These are phyloP conservation scores for Camellia granthamiana DNA, from an alignment of 148 eudicot genomes.

Conservation along the genomic window DNA sequence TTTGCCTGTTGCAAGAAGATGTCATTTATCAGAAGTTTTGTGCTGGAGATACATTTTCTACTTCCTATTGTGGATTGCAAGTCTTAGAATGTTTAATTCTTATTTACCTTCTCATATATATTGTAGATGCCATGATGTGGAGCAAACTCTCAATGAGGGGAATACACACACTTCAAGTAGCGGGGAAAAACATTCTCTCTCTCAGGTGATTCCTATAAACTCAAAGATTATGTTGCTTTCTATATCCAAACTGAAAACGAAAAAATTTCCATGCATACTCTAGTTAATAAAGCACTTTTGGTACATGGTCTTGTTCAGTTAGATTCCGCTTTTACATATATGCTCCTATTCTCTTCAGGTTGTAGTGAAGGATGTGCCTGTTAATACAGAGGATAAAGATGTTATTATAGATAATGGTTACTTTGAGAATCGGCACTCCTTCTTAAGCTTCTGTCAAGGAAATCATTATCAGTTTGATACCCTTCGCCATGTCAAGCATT, in stretches of 20 bases:
- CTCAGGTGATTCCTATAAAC: constrained; percentile 36
- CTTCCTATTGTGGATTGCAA: neutral
- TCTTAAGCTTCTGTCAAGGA: constrained; percentile 70
- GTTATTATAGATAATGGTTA: constrained; percentile 43
- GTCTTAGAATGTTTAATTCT: constrained; percentile 7
- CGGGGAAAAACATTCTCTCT: constrained; percentile 62
- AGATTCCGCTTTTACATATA: neutral
- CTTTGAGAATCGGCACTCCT: constrained; percentile 58
- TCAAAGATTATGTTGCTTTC: neutral
- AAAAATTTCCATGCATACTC: neutral
- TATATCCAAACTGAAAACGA: neutral
- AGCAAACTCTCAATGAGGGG: constrained; percentile 22
- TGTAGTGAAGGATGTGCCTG: constrained; percentile 43
- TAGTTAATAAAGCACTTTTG: neutral
- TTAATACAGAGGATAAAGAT: constrained; percentile 71
- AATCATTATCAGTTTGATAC: constrained; percentile 79
- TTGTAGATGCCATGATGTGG: constrained; percentile 55
- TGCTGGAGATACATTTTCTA: neutral
- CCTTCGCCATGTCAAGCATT: constrained; percentile 84
- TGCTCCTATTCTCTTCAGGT: constrained; percentile 36
- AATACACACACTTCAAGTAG: constrained; percentile 43
- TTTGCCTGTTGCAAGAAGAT: neutral
- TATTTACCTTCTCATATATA: constrained; percentile 3
- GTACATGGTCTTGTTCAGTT: neutral
- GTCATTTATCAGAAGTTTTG: neutral